These are phyloP conservation scores for Pseudogymnoascus sp. DNA, from an alignment of 2,329 filamentous ascomycete species.

Conservation along the genomic window DNA sequence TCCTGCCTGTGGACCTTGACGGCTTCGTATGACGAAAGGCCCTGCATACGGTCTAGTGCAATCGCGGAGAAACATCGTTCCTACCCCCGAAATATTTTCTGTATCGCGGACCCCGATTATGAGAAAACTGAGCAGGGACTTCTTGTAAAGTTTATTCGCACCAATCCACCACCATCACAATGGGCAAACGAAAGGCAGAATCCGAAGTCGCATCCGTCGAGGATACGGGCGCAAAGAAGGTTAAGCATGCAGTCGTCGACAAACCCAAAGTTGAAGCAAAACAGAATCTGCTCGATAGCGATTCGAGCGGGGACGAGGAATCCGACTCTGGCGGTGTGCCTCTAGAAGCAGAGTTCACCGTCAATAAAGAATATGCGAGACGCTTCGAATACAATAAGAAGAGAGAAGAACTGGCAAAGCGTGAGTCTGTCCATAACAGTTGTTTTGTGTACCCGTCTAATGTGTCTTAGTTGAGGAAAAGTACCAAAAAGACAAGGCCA, in stretches of 20 bases:
- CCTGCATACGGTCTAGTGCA: constrained; percentile 6
- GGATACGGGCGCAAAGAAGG: constrained; percentile 22
- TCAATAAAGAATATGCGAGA: constrained; percentile 85
- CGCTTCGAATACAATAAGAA: constrained; percentile 97
- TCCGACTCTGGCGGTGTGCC: constrained; percentile 30
- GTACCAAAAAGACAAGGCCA: constrained; percentile 45
- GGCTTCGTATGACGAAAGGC: constrained; percentile 11
- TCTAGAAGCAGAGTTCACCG: constrained; percentile 51
- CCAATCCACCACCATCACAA: constrained; percentile 16
- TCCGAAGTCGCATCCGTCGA: constrained; percentile 15
- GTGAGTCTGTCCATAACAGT: constrained; percentile 37
- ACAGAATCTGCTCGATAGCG: constrained; percentile 44
- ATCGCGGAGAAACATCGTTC: constrained; percentile 10
- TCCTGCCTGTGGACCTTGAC: constrained; percentile 9
- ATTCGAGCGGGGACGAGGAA: constrained; percentile 29
- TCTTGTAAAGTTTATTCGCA: not conserved
- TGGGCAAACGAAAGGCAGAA: constrained; percentile 30
- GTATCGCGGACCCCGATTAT: constrained; percentile 8
- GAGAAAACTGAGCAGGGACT: constrained; percentile 10
- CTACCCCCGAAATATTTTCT: constrained; percentile 10
- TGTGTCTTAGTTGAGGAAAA: constrained; percentile 72
- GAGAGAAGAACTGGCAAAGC: constrained; percentile 71
- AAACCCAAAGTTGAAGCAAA: constrained; percentile 19
- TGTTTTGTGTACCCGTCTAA: constrained; percentile 20
- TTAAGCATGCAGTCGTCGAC: constrained; percentile 19